Evolutionary conservation across 1,284 basidiomycete species (phyloP), one percentile per base, ranked within the genome.

Genomic region (Ceratobasidium sp.): DNA sequence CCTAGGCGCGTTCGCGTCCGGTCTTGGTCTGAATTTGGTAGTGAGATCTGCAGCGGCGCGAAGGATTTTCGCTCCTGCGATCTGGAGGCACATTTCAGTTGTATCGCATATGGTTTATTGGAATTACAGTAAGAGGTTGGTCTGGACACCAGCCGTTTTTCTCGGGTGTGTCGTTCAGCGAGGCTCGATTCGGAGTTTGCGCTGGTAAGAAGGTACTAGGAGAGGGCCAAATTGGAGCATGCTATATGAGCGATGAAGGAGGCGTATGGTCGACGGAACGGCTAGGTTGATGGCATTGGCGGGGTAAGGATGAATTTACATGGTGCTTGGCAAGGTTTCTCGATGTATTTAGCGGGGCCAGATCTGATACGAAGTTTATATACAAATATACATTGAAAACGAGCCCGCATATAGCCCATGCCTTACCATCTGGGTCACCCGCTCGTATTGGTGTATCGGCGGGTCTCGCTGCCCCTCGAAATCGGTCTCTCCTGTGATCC

Each of bases 331-430:
- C 94, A 79, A 99, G 82, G 80, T 99, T 99, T 33, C 97, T 97
- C 33, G 97, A 96, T 0, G 97, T 99, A 0, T 97, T 99, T 11
- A 99, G 84, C 0, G 97, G 97, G 0, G 97, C 97, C 1, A 98
- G 89, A 83, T 99, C 92, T 94, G 72, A 41, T 22, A 66, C 57
- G 57, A 48, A 45, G 56, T 31, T 51, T 51, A 72, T 48, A 17
- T 31, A 33, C 17, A 29, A 50, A 29, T 9, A n/a, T n/a, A 11
- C 9, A 24, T 17, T 33, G 77, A 22, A 45, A 22, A 14, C 45
- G 50, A 36, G 24, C 41, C 33, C 8, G 83, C 91, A 73, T 80
- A 93, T 93, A 99, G 1, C 94, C 93, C 82, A 95, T 94, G 9
- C 93, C 93, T 11, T 86, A 84, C 95, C 96, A 99, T 79, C 94